Evolutionary conservation across 2,329 filamentous ascomycete species (phyloP).

Genomic region (Penicillium freii): DNA sequence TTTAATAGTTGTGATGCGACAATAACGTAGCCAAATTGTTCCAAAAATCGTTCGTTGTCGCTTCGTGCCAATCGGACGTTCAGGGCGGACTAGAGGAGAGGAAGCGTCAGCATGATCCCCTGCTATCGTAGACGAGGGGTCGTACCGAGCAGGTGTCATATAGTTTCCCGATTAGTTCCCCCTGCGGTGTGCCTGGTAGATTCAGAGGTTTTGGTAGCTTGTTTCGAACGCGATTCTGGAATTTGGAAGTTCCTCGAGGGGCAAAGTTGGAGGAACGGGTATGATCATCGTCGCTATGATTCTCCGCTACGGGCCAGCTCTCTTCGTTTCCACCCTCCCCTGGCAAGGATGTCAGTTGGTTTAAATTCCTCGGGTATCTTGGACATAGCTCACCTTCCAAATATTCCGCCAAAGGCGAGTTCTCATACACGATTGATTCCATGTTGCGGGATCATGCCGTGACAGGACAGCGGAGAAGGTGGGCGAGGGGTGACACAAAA

Average conservation of each 20-base stretch:
- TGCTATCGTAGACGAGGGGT: background rate
- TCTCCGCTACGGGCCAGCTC: constrained; percentile 37
- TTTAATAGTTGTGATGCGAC: constrained; percentile 86
- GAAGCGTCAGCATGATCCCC: constrained; percentile 10
- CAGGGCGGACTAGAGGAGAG: constrained; percentile 29
- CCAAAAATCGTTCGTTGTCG: constrained; percentile 81
- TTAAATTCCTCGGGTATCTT: background rate
- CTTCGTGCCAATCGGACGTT: constrained; percentile 61
- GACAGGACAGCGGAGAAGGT: constrained; percentile 16
- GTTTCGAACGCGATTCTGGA: constrained; percentile 50
- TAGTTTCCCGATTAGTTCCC: constrained; percentile 38
- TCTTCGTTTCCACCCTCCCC: constrained; percentile 48
- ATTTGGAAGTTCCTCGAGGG: constrained; percentile 50
- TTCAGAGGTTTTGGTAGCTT: constrained; percentile 51
- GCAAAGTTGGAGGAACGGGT: constrained; percentile 45
- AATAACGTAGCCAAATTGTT: constrained; percentile 90
- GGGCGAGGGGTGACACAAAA: constrained; percentile 54
- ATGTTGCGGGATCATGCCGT: constrained; percentile 53
- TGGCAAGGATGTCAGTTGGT: constrained; percentile 25
- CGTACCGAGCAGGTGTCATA: constrained; percentile 51
- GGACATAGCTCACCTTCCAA: constrained; percentile 67
- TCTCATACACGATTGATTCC: constrained; percentile 84
- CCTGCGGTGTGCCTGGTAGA: constrained; percentile 31
- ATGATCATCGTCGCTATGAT: constrained; percentile 31
- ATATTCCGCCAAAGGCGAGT: constrained; percentile 84